A percentile compares a stretch with the other conserved stretches of the same genome.
phyloP scores from a whole-genome alignment of 768 basidiomycete genomes.

The Cystobasidium onofrii region DNA sequence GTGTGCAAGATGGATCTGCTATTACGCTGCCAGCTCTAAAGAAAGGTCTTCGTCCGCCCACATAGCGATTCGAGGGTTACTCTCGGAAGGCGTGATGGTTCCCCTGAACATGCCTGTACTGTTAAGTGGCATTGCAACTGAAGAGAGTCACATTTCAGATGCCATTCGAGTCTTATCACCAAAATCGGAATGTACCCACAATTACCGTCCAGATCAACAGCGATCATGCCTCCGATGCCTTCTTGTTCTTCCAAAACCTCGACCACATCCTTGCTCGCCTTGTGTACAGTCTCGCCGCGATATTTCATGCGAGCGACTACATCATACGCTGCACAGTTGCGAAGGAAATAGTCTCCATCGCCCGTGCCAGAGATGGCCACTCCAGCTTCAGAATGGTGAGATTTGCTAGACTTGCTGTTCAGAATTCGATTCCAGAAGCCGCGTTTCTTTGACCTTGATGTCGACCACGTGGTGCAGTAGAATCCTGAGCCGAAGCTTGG shows the following conservation, averaged over 20 bases:
- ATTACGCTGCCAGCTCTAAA: not conserved
- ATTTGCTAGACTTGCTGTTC: not conserved
- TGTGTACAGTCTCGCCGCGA: conserved; percentile 53
- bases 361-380: conserved; percentile 60
- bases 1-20: no score
- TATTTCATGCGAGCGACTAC: conserved; percentile 62
- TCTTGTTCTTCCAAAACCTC: conserved; percentile 56
- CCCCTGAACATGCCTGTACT: conserved; percentile 18
- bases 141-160: not conserved
- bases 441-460: conserved; percentile 5
- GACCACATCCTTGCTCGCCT: conserved; percentile 56
- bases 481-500: conserved; percentile 68
- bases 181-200: not conserved
- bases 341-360: conserved; percentile 76
- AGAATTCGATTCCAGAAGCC: not conserved
- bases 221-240: conserved; percentile 65
- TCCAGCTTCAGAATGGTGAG: conserved; percentile 42
- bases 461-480: conserved; percentile 72
- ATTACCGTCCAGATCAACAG: not conserved
- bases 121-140: conserved; percentile 23
- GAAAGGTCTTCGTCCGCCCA: not conserved
- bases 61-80: not conserved
- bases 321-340: conserved; percentile 59
- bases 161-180: no score
- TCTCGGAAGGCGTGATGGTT: not conserved